phyloP scores from a whole-genome alignment of 192 early-diverging fungal genomes.

The Lobosporangium transversale region DNA sequence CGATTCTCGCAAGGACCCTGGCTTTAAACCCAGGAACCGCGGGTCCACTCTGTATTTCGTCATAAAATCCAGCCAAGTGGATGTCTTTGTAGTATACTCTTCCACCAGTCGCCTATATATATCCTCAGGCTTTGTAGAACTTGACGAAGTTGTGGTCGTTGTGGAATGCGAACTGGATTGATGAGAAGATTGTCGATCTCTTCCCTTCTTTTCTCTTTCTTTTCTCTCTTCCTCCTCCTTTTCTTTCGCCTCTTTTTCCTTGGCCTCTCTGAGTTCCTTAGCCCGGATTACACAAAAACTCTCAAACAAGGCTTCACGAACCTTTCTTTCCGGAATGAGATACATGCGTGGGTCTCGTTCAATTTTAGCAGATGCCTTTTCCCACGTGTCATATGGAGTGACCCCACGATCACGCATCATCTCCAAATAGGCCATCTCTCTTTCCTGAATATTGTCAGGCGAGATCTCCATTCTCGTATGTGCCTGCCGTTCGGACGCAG shows the following conservation, averaged over 20 bases:
- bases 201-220: conserved; percentile 5
- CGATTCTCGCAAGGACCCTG: conserved; percentile 68
- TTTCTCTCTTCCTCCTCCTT: conserved; percentile 6
- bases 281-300: conserved; percentile 75
- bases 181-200: conserved; percentile 1
- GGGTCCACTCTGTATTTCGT: conserved; percentile 74
- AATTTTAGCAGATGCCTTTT: conserved; percentile 74
- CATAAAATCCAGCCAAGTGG: conserved; percentile 78
- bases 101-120: conserved; percentile 68
- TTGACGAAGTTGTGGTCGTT: conserved; percentile 4
- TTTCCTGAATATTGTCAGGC: conserved; percentile 33
- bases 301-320: conserved; percentile 73
- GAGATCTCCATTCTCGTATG: conserved; percentile 13
- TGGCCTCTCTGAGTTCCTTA: conserved; percentile 63
- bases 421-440: conserved; percentile 21
- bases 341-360: conserved; percentile 64
- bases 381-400: conserved; percentile 81
- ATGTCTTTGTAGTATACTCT: conserved; percentile 59
- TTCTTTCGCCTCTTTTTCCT: conserved; percentile 51
- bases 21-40: conserved; percentile 64
- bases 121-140: conserved; percentile 57
- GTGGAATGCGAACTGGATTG: conserved; percentile 18
- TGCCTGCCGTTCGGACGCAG: too few relatives aligned
- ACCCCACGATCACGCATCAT: conserved; percentile 76
- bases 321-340: conserved; percentile 55